Conservation (phyloP, 805 yeast genomes). For the Phaffomyces thermotolerans region DNA sequence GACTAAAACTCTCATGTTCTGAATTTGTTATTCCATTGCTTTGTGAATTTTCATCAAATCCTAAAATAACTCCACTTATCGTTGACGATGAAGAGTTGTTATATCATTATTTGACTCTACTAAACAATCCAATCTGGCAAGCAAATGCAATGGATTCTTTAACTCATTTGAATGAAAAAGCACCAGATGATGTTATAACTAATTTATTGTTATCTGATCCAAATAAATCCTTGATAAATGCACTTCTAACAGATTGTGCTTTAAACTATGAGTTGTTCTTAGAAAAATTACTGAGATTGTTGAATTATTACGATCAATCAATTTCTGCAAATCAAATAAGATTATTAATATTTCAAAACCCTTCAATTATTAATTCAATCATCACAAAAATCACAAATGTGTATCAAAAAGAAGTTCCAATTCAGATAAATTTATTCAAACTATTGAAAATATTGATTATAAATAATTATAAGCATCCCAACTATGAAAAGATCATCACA, state of each 20-base stretch:
- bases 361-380: constrained; percentile 9
- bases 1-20: constrained; percentile 34
- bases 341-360: constrained; percentile 11
- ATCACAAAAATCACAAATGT: constrained; percentile 8
- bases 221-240: constrained; percentile 30
- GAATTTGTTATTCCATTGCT: constrained; percentile 41
- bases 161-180: constrained; percentile 35
- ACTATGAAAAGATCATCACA: constrained; percentile 8
- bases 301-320: constrained; percentile 11
- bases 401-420: constrained; percentile 10
- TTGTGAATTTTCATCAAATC: constrained; percentile 40
- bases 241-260: constrained; percentile 33
- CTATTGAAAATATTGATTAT: constrained; percentile 12
- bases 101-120: constrained; percentile 28
- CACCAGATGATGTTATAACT: constrained; percentile 25
- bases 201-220: constrained; percentile 22
- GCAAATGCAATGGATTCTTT: constrained; percentile 44
- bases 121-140: constrained; percentile 46
- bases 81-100: constrained; percentile 24
- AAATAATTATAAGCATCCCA: constrained; percentile 10
- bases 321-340: constrained; percentile 17
- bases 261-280: constrained; percentile 38
- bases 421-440: constrained; percentile 18
- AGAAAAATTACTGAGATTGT: constrained; percentile 32
- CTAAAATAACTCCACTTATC: constrained; percentile 18